Conservation (phyloP, 2,329 filamentous ascomycete genomes). For the Coleophoma crateriformis region DNA sequence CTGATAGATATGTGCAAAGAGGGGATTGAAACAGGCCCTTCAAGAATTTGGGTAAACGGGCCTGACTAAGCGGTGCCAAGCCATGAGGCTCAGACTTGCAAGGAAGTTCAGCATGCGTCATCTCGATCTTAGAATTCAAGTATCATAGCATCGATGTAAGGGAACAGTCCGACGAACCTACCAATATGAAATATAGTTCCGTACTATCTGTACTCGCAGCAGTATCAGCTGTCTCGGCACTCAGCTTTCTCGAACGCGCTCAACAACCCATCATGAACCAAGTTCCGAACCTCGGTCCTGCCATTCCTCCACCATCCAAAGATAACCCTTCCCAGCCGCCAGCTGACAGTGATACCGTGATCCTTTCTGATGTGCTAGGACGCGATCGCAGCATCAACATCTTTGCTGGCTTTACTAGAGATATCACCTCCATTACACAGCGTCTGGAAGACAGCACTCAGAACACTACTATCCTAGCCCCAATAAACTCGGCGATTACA, state of each 20-base stretch:
- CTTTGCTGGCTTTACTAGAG: slow-evolving; percentile 76
- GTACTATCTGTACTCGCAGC: slow-evolving; percentile 11
- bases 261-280: slow-evolving; percentile 12
- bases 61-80: too few species aligned
- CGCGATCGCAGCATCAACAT: slow-evolving; percentile 74
- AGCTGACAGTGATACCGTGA: slow-evolving; percentile 41
- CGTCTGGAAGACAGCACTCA: slow-evolving; percentile 61
- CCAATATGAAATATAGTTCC: slow-evolving; percentile 10
- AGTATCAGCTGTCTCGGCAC: slow-evolving; percentile 4
- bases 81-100: too few species aligned
- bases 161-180: too few species aligned
- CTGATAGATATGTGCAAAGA: too few species aligned
- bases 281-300: slow-evolving; percentile 14
- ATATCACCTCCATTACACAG: slow-evolving; percentile 61
- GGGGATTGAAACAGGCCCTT: too few species aligned
- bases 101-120: too few species aligned
- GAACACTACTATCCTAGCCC: slow-evolving; percentile 84
- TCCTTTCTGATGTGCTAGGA: slow-evolving; percentile 80
- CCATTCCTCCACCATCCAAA: slow-evolving; percentile 12
- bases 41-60: too few species aligned
- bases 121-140: too few species aligned
- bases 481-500: slow-evolving; percentile 77
- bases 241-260: slow-evolving; percentile 1
- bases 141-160: too few species aligned
- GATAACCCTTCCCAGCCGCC: slow-evolving; percentile 20